phyloP scores from a whole-genome alignment of 1,139 yeast genomes.

The Protomyces gravidus region DNA sequence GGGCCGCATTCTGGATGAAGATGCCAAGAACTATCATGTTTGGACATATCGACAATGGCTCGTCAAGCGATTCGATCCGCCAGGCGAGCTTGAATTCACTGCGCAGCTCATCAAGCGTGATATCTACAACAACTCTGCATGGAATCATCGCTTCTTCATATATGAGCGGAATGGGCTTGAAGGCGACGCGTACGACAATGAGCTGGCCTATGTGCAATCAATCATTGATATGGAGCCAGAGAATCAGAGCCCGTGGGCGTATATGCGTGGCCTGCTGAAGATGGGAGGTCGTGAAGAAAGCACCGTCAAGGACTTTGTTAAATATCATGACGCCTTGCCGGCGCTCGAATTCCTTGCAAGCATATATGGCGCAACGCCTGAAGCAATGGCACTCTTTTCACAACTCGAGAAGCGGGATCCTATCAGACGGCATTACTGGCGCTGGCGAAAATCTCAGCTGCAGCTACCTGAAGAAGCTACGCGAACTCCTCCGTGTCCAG shows the following conservation, averaged over 20 bases:
- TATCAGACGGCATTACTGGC: slow-evolving; percentile 67
- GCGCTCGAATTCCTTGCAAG: slow-evolving; percentile 66
- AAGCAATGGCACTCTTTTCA: slow-evolving; percentile 48
- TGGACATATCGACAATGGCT: slow-evolving; percentile 67
- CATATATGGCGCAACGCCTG: slow-evolving; percentile 44
- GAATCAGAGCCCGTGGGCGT: slow-evolving; percentile 86
- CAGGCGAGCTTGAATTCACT: slow-evolving; percentile 54
- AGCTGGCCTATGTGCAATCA: slow-evolving; percentile 48
- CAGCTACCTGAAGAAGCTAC: not conserved
- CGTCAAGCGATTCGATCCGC: slow-evolving; percentile 34
- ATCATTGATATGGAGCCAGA: slow-evolving; percentile 63
- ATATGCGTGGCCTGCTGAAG: slow-evolving; percentile 47
- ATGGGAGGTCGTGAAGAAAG: slow-evolving; percentile 32
- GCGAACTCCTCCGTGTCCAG: slow-evolving; percentile 10
- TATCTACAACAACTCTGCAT: slow-evolving; percentile 84
- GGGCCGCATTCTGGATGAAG: slow-evolving; percentile 55
- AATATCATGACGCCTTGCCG: slow-evolving; percentile 50
- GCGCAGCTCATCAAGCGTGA: slow-evolving; percentile 55
- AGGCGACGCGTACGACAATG: not conserved
- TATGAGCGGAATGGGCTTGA: slow-evolving; percentile 38
- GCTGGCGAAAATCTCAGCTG: slow-evolving; percentile 8
- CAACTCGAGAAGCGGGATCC: slow-evolving; percentile 58
- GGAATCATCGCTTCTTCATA: slow-evolving; percentile 76
- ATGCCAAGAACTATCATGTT: slow-evolving; percentile 87
- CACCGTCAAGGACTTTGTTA: slow-evolving; percentile 32